A percentile compares a stretch with the other conserved stretches of the same genome.
phyloP scores from a whole-genome alignment of 1,139 yeast species.

The Geotrichum candidum region DNA sequence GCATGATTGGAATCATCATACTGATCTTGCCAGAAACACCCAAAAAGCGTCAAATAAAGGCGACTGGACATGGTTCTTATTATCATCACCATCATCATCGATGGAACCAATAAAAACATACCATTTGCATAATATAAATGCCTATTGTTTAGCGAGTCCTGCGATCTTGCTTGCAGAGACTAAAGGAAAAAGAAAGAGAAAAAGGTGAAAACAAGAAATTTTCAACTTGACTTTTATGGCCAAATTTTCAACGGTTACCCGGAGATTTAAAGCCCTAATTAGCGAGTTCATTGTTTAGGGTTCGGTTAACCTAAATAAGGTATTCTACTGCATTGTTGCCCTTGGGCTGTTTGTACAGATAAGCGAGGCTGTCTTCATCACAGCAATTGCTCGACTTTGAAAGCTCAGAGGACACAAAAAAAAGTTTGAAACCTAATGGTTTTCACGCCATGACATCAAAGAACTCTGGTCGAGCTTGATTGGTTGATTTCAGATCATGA shows the following conservation, averaged over 20 bases:
- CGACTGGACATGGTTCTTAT: background rate
- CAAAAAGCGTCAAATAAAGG: background rate
- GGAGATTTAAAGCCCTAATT: background rate
- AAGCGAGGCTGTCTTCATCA: no score
- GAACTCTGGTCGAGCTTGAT: no score
- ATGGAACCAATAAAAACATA: background rate
- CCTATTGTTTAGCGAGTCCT: background rate
- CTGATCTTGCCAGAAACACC: background rate
- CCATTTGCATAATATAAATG: background rate
- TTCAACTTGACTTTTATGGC: background rate
- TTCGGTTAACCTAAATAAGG: background rate
- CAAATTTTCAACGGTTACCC: background rate
- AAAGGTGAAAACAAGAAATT: background rate
- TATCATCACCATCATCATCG: background rate
- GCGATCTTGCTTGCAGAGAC: background rate
- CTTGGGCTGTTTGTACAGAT: no score
- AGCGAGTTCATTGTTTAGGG: background rate
- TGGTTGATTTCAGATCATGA: no score
- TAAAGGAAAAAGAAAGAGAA: background rate
- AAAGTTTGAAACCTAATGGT: no score
- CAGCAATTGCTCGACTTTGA: background rate
- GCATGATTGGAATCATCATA: slow-evolving; percentile 18
- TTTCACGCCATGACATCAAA: no score
- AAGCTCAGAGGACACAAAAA: background rate
- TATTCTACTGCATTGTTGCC: background rate